A percentile compares a stretch with the other conserved stretches of the same genome.
Evolutionary conservation across 805 yeast species (phyloP).

Genomic region (Myxozyma neotropica): DNA sequence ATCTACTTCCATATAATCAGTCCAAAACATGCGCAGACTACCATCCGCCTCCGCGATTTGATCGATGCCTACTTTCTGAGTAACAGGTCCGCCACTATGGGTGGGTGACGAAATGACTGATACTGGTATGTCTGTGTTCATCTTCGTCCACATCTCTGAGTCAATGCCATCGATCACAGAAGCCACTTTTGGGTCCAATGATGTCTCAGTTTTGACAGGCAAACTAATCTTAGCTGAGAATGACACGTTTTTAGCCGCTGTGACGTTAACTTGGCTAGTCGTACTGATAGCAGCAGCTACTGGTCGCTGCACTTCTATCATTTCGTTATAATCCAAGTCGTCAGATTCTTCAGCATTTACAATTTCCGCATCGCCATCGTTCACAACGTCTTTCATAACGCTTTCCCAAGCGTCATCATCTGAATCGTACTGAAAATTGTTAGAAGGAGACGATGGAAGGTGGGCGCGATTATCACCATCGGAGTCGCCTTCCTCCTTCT

Average conservation of each 20-base stretch:
- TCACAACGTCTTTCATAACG: constrained; percentile 2
- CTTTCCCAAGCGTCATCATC: constrained; percentile 23
- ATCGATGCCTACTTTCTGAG: constrained; percentile 37
- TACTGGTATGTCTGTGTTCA: constrained; percentile 19
- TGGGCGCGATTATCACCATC: background rate
- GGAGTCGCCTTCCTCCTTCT: background rate
- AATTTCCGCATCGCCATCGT: background rate
- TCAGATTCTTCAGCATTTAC: constrained; percentile 2
- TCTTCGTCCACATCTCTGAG: constrained; percentile 16
- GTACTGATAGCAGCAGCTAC: constrained; percentile 1
- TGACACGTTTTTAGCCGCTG: constrained; percentile 9
- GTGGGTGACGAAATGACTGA: constrained; percentile 23
- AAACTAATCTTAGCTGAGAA: background rate
- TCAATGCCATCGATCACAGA: background rate
- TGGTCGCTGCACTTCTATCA: constrained; percentile 25
- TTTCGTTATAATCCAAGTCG: constrained; percentile 28
- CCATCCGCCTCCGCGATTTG: constrained; percentile 49
- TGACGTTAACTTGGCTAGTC: constrained; percentile 17
- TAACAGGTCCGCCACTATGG: constrained; percentile 5
- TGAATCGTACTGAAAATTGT: background rate
- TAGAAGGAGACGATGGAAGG: background rate
- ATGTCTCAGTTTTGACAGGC: background rate
- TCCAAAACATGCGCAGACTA: constrained; percentile 78
- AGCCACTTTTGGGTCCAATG: background rate
- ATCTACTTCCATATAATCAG: constrained; percentile 82